phyloP scores from a whole-genome alignment of 495 filamentous ascomycete species.

The Neurospora sublineolata region DNA sequence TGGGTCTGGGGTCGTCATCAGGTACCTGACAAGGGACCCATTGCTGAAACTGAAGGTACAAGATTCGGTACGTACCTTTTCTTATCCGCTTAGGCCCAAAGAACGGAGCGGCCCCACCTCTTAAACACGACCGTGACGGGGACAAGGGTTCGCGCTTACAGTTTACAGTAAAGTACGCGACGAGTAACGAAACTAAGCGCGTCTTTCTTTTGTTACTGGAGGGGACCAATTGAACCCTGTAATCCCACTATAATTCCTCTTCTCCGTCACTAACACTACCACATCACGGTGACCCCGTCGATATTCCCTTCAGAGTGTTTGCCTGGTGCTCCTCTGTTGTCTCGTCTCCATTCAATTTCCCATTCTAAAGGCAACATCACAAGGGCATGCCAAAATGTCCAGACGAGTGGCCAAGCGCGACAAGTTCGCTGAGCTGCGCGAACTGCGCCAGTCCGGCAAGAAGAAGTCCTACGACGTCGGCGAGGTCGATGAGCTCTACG shows the following conservation, averaged over 20 bases:
- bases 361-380: background rate
- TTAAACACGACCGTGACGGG: background rate
- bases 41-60: background rate
- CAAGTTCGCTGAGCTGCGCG: conserved; percentile 67
- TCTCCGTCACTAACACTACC: background rate
- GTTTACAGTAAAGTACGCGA: background rate
- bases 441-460: conserved; percentile 79
- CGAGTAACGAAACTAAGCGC: background rate
- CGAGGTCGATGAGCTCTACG: conserved; percentile 77
- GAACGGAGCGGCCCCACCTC: background rate
- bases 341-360: background rate
- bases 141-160: background rate
- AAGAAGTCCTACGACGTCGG: conserved; percentile 84
- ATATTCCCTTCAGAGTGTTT: background rate
- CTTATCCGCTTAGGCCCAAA: background rate
- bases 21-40: background rate
- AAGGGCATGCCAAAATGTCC: conserved; percentile 23
- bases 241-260: background rate
- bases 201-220: background rate
- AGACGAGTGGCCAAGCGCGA: conserved; percentile 33
- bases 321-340: background rate
- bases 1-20: background rate
- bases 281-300: background rate
- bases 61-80: background rate
- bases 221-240: background rate